phyloP scores from a whole-genome alignment of 768 basidiomycete species.

The Mycena polygramma region DNA sequence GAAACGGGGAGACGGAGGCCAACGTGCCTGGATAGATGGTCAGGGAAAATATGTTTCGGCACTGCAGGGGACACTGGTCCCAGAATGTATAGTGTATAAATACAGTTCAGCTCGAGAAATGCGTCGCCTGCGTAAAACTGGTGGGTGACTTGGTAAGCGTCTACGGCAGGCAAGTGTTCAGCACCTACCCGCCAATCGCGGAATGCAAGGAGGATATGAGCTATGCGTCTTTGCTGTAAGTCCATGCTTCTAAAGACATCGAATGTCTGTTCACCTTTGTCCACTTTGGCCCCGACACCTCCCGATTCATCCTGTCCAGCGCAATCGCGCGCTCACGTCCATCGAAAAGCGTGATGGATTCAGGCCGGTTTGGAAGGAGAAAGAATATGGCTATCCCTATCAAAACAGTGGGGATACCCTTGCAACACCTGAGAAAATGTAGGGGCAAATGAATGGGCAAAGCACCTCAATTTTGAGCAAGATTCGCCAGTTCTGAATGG shows the following conservation, averaged over 20 bases:
- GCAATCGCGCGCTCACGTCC: conserved; percentile 69
- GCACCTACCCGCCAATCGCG: conserved; percentile 75
- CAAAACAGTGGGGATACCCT: conserved; percentile 78
- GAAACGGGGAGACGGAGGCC: conserved; percentile 85
- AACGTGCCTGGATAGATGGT: conserved; percentile 54
- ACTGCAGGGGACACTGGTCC: too few relatives aligned
- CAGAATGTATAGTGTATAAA: too few relatives aligned
- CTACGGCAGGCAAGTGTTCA: conserved; percentile 7
- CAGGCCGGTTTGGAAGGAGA: conserved; percentile 67
- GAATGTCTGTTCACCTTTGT: conserved; percentile 59
- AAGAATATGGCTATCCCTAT: conserved; percentile 68
- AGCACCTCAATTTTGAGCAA: conserved; percentile 81
- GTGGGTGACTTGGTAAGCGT: not conserved
- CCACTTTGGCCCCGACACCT: conserved; percentile 74
- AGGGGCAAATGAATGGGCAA: not conserved
- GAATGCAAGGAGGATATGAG: conserved; percentile 73
- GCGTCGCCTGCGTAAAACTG: conserved; percentile 76
- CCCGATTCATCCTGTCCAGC: conserved; percentile 75
- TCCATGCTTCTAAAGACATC: not conserved
- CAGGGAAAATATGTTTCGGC: not conserved
- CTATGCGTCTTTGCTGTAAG: conserved; percentile 47
- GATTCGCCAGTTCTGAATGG: conserved; percentile 69
- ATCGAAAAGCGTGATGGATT: conserved; percentile 61
- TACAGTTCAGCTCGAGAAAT: conserved; percentile 81
- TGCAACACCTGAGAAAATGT: not conserved